A percentile compares a stretch with the other conserved stretches of the same genome.
Conservation (phyloP, 805 yeast genomes). For the Kregervanrija fluxuum region DNA sequence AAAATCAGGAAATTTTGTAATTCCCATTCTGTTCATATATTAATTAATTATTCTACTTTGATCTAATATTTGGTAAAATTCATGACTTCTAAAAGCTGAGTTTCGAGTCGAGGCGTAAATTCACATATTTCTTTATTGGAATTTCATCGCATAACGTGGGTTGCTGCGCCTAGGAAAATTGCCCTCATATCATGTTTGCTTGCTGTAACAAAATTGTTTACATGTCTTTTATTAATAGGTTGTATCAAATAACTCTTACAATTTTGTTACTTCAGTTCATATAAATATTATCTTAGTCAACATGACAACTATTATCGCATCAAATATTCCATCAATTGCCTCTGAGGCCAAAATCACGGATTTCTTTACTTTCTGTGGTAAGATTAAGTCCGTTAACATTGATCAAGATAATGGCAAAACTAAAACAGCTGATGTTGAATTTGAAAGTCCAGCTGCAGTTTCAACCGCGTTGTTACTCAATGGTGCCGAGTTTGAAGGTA, state of each 20-base stretch:
- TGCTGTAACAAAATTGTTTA: too few species aligned
- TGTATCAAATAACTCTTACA: neutral
- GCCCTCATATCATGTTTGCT: too few species aligned
- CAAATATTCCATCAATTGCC: conserved; percentile 46
- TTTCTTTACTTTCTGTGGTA: conserved; percentile 74
- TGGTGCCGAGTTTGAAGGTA: conserved; percentile 67
- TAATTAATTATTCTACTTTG: too few species aligned
- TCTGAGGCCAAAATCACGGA: conserved; percentile 47
- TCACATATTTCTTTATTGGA: too few species aligned
- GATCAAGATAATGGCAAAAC: conserved; percentile 25
- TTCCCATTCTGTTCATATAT: too few species aligned
- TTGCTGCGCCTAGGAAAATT: too few species aligned
- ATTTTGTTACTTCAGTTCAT: too few species aligned
- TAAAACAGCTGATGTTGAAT: conserved; percentile 41
- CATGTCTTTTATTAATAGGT: neutral
- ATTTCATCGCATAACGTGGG: too few species aligned
- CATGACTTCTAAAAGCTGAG: too few species aligned
- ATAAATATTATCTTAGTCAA: neutral
- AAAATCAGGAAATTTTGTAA: conserved; percentile 13
- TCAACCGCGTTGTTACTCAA: conserved; percentile 63
- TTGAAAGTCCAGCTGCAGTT: conserved; percentile 53
- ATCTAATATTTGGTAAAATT: too few species aligned
- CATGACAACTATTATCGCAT: conserved; percentile 42
- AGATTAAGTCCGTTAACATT: conserved; percentile 30
- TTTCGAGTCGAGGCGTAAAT: too few species aligned